Percentiles rank a stretch among this genome's conserved stretches.
These are phyloP conservation scores for Eutrema yunnanense DNA, from an alignment of 345 rosid species.

Conservation along the genomic window DNA sequence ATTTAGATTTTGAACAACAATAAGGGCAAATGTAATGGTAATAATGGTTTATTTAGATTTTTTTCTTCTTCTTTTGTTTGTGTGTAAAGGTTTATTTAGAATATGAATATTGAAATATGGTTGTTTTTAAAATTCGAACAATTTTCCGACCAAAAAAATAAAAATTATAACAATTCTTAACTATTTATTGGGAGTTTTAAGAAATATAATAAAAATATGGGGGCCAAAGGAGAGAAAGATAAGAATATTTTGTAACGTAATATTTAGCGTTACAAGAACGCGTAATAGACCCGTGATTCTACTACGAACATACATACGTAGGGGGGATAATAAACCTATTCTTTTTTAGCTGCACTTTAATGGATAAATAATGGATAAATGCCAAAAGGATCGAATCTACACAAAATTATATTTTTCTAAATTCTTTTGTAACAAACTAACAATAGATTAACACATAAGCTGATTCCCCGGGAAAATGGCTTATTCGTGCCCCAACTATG, in stretches of 20 bases:
- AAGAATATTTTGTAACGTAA: neutral
- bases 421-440: neutral
- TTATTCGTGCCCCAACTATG: too few species aligned
- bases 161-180: neutral
- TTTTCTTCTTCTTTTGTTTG: too few species aligned
- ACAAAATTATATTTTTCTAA: neutral
- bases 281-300: conserved; percentile 17
- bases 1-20: too few species aligned
- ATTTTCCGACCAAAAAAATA: too few species aligned
- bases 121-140: neutral
- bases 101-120: neutral
- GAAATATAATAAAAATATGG: neutral
- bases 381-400: conserved; percentile 13
- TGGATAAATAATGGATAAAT: neutral
- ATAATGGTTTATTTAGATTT: neutral
- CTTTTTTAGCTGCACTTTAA: neutral
- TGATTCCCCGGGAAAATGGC: neutral
- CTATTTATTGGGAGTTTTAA: neutral
- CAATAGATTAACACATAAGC: neutral
- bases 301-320: neutral
- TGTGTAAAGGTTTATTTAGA: too few species aligned
- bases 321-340: neutral
- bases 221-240: neutral
- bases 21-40: neutral
- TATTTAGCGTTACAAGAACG: conserved; percentile 22